Evolutionary conservation across 768 basidiomycete genomes (phyloP).

Genomic region (Exsudoporus frostii): DNA sequence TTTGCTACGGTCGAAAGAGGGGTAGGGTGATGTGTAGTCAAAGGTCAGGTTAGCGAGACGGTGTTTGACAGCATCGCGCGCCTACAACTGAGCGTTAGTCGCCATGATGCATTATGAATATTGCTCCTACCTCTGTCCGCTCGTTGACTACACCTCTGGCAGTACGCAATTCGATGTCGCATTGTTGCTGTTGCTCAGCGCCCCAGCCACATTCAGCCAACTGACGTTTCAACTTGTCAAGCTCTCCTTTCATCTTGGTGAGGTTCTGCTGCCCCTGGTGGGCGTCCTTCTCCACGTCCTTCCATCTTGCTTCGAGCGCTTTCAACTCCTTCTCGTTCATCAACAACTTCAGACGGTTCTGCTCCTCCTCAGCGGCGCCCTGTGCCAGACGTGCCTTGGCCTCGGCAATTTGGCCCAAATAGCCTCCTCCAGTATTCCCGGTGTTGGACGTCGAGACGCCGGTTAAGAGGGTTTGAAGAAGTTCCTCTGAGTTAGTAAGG

Average conservation of each 20-base stretch:
- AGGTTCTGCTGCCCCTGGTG: conserved; percentile 71
- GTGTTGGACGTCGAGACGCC: conserved; percentile 74
- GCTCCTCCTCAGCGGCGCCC: conserved; percentile 80
- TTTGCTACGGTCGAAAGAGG: conserved; percentile 76
- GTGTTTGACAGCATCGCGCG: conserved; percentile 64
- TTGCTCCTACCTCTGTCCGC: conserved; percentile 56
- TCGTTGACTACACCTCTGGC: conserved; percentile 53
- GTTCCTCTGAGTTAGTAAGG: conserved; percentile 76
- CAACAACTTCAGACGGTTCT: conserved; percentile 68
- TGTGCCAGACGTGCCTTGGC: conserved; percentile 74
- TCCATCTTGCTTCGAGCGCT: conserved; percentile 72
- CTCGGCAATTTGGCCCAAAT: conserved; percentile 93
- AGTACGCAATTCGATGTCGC: conserved; percentile 46
- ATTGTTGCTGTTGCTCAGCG: conserved; percentile 63
- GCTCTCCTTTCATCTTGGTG: conserved; percentile 51
- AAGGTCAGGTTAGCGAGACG: conserved; percentile 75
- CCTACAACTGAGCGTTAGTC: conserved; percentile 38
- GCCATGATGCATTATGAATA: neutral
- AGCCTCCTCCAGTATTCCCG: conserved; percentile 79
- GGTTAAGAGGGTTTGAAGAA: conserved; percentile 92
- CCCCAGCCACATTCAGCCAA: conserved; percentile 72
- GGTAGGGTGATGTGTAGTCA: conserved; percentile 71
- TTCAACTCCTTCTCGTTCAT: conserved; percentile 80
- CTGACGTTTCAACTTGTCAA: conserved; percentile 52
- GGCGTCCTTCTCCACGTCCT: conserved; percentile 81